These are phyloP conservation scores for Lentinula sp. DNA, from an alignment of 768 basidiomycete genomes.

Conservation along the genomic window DNA sequence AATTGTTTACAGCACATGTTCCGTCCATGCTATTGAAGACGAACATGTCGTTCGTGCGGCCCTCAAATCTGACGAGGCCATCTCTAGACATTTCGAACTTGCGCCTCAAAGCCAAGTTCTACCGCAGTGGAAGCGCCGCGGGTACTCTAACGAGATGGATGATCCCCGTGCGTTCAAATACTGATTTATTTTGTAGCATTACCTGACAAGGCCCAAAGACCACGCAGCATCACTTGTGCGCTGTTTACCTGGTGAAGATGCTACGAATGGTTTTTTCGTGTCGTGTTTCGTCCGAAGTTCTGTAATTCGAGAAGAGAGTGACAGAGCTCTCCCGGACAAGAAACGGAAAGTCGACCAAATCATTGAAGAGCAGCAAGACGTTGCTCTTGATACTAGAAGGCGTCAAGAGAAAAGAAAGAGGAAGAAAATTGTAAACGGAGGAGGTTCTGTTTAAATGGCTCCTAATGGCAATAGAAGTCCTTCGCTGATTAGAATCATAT, in stretches of 20 bases:
- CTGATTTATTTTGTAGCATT: not conserved
- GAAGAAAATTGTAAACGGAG: not conserved
- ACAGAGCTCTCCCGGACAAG: not conserved
- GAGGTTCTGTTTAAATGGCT: no score
- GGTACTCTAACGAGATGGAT: slow-evolving; percentile 59
- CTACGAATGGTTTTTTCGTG: slow-evolving; percentile 96
- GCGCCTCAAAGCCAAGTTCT: slow-evolving; percentile 65
- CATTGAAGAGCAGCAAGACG: no score
- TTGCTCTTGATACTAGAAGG: not conserved
- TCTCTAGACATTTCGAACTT: slow-evolving; percentile 52
- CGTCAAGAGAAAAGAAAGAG: not conserved
- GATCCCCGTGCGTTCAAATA: slow-evolving; percentile 35
- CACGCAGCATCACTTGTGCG: slow-evolving; percentile 60
- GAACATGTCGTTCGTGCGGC: slow-evolving; percentile 83
- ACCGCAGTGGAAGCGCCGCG: slow-evolving; percentile 80
- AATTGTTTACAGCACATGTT: slow-evolving; percentile 99
- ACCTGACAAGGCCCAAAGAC: slow-evolving; percentile 23
- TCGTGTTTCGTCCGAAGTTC: slow-evolving; percentile 67
- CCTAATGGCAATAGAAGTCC: no score
- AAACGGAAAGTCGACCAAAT: not conserved
- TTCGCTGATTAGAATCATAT: no score
- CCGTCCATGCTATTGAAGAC: slow-evolving; percentile 86
- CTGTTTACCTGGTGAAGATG: slow-evolving; percentile 77
- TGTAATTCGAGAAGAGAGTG: no score
- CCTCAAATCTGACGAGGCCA: slow-evolving; percentile 67